A percentile compares a stretch with the other conserved stretches of the same genome.
Evolutionary conservation across 495 filamentous ascomycete genomes (phyloP).

Genomic region (Neurospora pannonica): DNA sequence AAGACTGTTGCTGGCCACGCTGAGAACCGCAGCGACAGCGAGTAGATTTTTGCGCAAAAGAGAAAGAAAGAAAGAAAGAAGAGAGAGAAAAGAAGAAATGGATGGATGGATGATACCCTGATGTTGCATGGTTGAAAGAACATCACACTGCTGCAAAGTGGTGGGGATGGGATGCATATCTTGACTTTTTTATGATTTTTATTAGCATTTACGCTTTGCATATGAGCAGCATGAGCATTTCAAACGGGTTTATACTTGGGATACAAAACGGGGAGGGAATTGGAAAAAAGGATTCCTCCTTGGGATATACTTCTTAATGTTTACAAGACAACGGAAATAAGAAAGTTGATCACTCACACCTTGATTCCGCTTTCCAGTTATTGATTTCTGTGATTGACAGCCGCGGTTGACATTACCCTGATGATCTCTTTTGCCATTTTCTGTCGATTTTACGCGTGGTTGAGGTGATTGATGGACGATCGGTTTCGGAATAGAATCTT

Average conservation of each 20-base stretch:
- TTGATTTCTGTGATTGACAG: not conserved
- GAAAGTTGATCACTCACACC: not conserved
- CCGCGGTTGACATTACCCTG: not conserved
- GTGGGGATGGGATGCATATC: not conserved
- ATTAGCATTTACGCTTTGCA: not conserved
- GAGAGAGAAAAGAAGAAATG: not conserved
- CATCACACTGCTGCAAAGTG: not conserved
- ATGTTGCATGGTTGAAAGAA: not conserved
- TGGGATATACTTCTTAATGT: not conserved
- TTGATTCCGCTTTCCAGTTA: not conserved
- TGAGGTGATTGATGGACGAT: not conserved
- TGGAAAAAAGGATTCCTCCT: not conserved
- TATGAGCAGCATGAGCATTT: not conserved
- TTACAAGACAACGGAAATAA: not conserved
- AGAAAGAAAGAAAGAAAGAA: not conserved
- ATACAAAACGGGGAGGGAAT: not conserved
- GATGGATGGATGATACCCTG: not conserved
- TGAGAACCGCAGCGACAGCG: conserved; percentile 9
- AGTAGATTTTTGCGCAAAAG: not conserved
- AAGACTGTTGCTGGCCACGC: conserved; percentile 12
- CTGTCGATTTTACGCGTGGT: too few species aligned
- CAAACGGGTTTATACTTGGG: not conserved
- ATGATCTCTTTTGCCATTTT: too few species aligned
- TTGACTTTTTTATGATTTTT: not conserved
- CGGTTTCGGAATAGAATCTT: not conserved